phyloP scores from a whole-genome alignment of 345 rosid species.

The Melaleuca alternifolia region DNA sequence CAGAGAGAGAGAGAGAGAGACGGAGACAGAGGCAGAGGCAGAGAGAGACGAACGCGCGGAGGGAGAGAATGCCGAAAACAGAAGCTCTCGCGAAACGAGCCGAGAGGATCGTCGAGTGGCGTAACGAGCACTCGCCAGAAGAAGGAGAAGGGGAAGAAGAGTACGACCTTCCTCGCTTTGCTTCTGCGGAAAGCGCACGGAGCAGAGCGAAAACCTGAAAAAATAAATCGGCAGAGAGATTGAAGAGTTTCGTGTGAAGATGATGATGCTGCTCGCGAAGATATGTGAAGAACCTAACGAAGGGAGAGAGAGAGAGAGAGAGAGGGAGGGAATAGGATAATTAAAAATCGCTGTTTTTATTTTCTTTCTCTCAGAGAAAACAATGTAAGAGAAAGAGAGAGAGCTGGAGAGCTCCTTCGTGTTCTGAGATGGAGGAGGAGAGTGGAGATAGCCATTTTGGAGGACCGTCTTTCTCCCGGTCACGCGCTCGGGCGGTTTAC shows the following conservation, averaged over 20 bases:
- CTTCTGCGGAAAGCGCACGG: not conserved
- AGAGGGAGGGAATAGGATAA: not conserved
- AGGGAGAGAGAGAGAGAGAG: not conserved
- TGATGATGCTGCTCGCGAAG: not conserved
- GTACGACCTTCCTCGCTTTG: not conserved
- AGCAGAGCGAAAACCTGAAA: not conserved
- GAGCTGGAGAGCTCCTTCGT: not conserved
- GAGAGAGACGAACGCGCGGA: not conserved
- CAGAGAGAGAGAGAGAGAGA: not conserved
- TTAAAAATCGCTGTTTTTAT: not conserved
- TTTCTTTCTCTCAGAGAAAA: not conserved
- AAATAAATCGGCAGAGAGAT: not conserved
- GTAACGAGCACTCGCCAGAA: not conserved
- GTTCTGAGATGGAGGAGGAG: not conserved
- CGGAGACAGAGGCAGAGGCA: not conserved
- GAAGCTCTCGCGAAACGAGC: not conserved
- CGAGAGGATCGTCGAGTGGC: slow-evolving; percentile 6
- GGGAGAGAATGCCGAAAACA: not conserved
- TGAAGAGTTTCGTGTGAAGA: not conserved
- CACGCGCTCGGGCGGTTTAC: not conserved
- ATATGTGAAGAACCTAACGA: not conserved
- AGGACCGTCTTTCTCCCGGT: not conserved
- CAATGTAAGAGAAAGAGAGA: not conserved
- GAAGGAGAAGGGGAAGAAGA: not conserved
- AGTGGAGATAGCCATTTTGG: not conserved